phyloP scores from a whole-genome alignment of 164 flowering plant genomes.

The Liriodendron chinense region DNA sequence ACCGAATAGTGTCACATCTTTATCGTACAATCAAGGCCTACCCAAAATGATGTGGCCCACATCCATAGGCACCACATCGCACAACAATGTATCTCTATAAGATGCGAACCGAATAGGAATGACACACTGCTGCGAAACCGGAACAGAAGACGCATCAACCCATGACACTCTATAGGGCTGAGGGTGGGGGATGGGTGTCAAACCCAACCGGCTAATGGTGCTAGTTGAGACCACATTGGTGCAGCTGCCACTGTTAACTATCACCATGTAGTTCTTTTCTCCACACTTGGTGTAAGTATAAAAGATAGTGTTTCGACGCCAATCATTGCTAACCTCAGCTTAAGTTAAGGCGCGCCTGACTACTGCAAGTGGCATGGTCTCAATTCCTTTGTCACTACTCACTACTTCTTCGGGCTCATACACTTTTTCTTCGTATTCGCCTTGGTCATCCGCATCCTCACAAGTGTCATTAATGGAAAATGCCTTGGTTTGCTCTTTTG shows the following conservation, averaged over 20 bases:
- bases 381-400: not conserved
- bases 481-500: too few species aligned
- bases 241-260: not conserved
- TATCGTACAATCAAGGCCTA: not conserved
- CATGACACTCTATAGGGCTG: not conserved
- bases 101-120: not conserved
- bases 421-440: not conserved
- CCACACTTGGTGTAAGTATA: slow-evolving; percentile 1
- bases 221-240: slow-evolving; percentile 7
- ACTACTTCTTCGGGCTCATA: not conserved
- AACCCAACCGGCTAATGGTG: not conserved
- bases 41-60: slow-evolving; percentile 2
- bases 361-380: not conserved
- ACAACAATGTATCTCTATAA: not conserved
- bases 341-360: not conserved
- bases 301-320: not conserved
- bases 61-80: slow-evolving; percentile 4
- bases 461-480: too few species aligned
- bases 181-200: not conserved
- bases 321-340: not conserved
- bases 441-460: too few species aligned
- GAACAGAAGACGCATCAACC: not conserved
- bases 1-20: slow-evolving; percentile 1
- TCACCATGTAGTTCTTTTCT: slow-evolving; percentile 5
- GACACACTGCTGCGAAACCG: not conserved